phyloP scores from a whole-genome alignment of 129 eudicot species.

The Arctium minus region DNA sequence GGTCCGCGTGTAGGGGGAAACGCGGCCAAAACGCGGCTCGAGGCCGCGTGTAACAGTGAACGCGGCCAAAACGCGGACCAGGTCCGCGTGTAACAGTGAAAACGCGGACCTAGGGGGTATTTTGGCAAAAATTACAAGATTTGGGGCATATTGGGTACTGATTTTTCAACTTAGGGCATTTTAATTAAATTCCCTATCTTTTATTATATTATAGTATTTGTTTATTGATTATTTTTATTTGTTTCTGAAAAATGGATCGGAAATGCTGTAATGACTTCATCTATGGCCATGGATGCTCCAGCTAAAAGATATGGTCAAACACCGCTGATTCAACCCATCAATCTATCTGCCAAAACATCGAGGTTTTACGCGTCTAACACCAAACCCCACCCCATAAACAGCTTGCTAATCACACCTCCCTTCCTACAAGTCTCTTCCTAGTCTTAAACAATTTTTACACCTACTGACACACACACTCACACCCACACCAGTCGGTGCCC shows the following conservation, averaged over 20 bases:
- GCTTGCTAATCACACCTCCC: neutral
- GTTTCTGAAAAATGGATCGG: neutral
- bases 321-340: neutral
- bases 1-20: no score
- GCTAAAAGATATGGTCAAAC: slow-evolving; percentile 19
- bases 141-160: no score
- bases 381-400: neutral
- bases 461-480: slow-evolving; percentile 15
- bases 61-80: no score
- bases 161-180: no score
- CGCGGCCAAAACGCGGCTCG: no score
- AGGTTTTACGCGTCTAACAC: neutral
- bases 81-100: no score
- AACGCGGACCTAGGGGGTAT: no score
- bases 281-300: neutral
- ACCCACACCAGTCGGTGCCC: slow-evolving; percentile 34
- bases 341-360: neutral
- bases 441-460: neutral
- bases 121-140: no score
- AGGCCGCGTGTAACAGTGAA: no score
- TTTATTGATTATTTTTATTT: no score
- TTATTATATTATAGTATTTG: no score
- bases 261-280: neutral
- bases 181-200: no score
- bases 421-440: neutral